Base-by-base conservation (phyloP, 306 rosid genomes). In the Malus orientalis region DNA sequence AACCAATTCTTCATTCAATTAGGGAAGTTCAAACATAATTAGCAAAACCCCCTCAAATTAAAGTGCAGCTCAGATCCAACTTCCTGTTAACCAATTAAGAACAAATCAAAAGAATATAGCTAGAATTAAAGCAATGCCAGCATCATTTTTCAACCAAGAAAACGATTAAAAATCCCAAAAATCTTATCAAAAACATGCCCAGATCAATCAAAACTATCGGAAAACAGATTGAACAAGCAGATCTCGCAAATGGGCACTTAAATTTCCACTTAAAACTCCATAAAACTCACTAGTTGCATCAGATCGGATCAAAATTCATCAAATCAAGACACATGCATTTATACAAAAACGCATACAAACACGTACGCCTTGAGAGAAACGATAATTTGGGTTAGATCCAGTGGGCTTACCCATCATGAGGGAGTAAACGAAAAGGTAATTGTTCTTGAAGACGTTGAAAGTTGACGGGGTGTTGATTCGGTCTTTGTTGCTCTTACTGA, bases 371-470 rank as follows among this genome's bases (percentile, higher is more conserved):
- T 5, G 68, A 70, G 71, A 44, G 44, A 71, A 67, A 79, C 74
- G 74, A 6, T 36, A 47, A 42, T 51, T 55, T 30, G 20, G 25
- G 78, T 30, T 82, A 79, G 90, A 91, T 91, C 93, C 79, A 70
- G 64, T 16, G 30, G 47, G 70, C 30, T 29, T 69, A 82, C 85
- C 85, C 85, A 96, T 96, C 99, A 96, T 96, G 83, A 96, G 99
- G 33, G 99, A 96, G 82, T 96, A 96, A 27, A 96, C 90, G 30
- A 96, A 76, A 38, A 96, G 97, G 80, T 96, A 96, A 85, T 92
- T 96, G 94, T 96, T 96, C 88, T 96, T 96, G 94, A 92, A 96
- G 45, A 96, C 76, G 86, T 77, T 92, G 90, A 93, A 96, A n/a
- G 88, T 70, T 3, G 96, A 10, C 0, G 98, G 74, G 10, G 98